Conservation (phyloP, 345 rosid genomes). For the Odontarrhena argentea region DNA sequence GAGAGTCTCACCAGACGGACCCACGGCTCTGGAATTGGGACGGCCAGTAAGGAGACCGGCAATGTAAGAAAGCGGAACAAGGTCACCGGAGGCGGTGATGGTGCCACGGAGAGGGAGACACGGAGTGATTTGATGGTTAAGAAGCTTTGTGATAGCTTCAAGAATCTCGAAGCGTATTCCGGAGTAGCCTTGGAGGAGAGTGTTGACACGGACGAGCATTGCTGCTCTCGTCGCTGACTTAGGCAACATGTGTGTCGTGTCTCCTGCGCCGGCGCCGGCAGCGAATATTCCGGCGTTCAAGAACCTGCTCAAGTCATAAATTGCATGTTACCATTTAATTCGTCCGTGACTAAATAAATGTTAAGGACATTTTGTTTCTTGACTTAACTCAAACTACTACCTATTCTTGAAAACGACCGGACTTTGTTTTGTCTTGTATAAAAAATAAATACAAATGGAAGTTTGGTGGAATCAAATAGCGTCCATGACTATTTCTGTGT, state of each 20-base stretch:
- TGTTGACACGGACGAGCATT: slow-evolving; percentile 74
- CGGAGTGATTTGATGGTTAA: slow-evolving; percentile 67
- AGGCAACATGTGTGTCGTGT: slow-evolving; percentile 57
- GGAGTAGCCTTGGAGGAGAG: slow-evolving; percentile 75
- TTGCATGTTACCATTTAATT: slow-evolving; percentile 15
- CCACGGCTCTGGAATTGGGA: slow-evolving; percentile 57
- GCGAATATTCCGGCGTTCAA: slow-evolving; percentile 76
- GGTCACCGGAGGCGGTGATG: slow-evolving; percentile 71
- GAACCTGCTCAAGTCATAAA: slow-evolving; percentile 46
- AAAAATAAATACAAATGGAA: background rate
- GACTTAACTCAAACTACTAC: too few relatives aligned
- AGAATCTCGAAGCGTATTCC: slow-evolving; percentile 73
- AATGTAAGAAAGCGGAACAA: slow-evolving; percentile 71
- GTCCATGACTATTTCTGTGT: slow-evolving; percentile 16
- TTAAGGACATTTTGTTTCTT: background rate
- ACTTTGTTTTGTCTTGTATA: background rate
- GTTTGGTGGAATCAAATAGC: slow-evolving; percentile 11
- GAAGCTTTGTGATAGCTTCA: slow-evolving; percentile 66
- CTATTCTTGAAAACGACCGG: background rate
- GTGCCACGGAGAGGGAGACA: slow-evolving; percentile 78
- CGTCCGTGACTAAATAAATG: slow-evolving; percentile 5
- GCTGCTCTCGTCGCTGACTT: slow-evolving; percentile 66
- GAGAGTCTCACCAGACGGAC: slow-evolving; percentile 59
- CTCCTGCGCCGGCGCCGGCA: slow-evolving; percentile 48
- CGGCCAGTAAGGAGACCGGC: slow-evolving; percentile 67